A percentile compares a stretch with the other conserved stretches of the same genome.
Conservation (phyloP, 805 yeast genomes). For the Ogataea dorogensis region DNA sequence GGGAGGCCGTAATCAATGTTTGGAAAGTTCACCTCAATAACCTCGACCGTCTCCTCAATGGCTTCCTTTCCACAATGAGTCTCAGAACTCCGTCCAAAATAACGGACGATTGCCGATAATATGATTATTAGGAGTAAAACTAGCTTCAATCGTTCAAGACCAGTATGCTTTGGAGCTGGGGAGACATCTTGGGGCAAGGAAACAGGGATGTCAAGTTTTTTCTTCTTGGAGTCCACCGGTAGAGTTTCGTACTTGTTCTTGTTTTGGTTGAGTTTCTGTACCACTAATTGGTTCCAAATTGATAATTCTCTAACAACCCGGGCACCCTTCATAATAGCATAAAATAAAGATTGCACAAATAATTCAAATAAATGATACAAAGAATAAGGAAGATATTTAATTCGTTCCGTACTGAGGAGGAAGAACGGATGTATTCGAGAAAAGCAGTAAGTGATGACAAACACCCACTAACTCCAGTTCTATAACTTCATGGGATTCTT, state of each 20-base stretch:
- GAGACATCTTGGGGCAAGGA: too few relatives aligned
- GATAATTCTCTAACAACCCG: constrained; percentile 35
- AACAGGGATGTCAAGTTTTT: too few relatives aligned
- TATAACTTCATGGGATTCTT: constrained; percentile 76
- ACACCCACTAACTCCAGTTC: constrained; percentile 40
- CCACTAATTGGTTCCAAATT: constrained; percentile 33
- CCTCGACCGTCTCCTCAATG: constrained; percentile 19
- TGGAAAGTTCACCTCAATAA: constrained; percentile 35
- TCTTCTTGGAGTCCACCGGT: too few relatives aligned
- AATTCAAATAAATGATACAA: constrained; percentile 53
- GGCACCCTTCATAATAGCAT: constrained; percentile 25
- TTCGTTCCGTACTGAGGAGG: constrained; percentile 82
- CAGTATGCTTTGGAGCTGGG: too few relatives aligned
- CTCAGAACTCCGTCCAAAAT: too few relatives aligned
- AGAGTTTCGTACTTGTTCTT: constrained; percentile 2
- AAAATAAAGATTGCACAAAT: not conserved
- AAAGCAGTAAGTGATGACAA: constrained; percentile 48
- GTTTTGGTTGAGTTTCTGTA: constrained; percentile 3
- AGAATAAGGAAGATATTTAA: constrained; percentile 77
- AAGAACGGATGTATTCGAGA: constrained; percentile 73
- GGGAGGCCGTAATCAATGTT: constrained; percentile 33
- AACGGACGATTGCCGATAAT: too few relatives aligned
- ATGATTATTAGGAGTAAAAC: too few relatives aligned
- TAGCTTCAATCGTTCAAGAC: too few relatives aligned
- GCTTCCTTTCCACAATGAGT: too few relatives aligned